Evolutionary conservation across 2,329 filamentous ascomycete species (phyloP).

Genomic region (Teratosphaeria destructans): DNA sequence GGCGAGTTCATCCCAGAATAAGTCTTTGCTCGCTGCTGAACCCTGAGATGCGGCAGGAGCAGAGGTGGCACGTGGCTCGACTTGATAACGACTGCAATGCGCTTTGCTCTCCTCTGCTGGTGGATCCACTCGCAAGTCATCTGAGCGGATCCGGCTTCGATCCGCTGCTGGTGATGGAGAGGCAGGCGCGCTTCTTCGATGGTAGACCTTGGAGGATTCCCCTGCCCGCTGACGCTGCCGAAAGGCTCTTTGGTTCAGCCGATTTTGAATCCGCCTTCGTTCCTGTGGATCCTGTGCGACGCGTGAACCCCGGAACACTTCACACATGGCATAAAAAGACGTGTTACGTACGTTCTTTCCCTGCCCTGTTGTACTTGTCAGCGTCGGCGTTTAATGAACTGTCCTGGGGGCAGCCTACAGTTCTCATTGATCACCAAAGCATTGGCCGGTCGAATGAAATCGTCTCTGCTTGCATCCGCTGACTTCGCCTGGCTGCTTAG

Average conservation of each 20-base stretch:
- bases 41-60: conserved; percentile 4
- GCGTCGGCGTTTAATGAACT: background rate
- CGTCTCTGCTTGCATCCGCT: background rate
- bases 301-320: background rate
- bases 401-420: background rate
- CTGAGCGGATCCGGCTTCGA: conserved; percentile 1
- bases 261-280: conserved; percentile 22
- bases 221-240: conserved; percentile 21
- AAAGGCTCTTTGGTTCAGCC: conserved; percentile 23
- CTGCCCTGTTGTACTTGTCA: background rate
- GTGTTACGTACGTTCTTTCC: background rate
- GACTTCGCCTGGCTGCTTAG: background rate
- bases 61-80: background rate
- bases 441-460: background rate
- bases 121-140: conserved; percentile 1
- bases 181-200: conserved; percentile 8
- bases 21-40: conserved; percentile 11
- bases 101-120: background rate
- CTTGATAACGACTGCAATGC: background rate
- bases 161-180: background rate
- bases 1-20: conserved; percentile 12
- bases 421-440: background rate
- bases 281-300: conserved; percentile 14
- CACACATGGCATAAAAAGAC: background rate
- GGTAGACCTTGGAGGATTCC: conserved; percentile 15